A percentile compares a stretch with the other conserved stretches of the same genome.
phyloP scores from a whole-genome alignment of 2,329 filamentous ascomycete species.

The Fusarium palustre region DNA sequence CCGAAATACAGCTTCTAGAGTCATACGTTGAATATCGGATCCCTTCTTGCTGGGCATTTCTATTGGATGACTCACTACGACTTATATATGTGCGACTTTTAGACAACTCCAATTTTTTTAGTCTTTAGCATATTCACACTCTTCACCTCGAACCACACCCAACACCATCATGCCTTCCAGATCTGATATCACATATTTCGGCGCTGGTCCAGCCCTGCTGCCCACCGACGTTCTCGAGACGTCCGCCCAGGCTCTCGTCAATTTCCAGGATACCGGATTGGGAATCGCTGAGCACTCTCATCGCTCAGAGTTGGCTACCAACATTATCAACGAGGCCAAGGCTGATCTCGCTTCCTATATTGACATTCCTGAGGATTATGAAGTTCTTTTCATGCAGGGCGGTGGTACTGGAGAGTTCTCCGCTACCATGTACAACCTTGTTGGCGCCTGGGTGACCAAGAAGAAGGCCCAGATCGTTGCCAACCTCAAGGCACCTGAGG shows the following conservation, averaged over 20 bases:
- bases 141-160: slow-evolving; percentile 12
- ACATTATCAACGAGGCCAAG: slow-evolving; percentile 84
- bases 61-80: slow-evolving; percentile 43
- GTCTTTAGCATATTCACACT: slow-evolving; percentile 17
- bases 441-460: slow-evolving; percentile 82
- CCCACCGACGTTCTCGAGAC: slow-evolving; percentile 83
- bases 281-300: slow-evolving; percentile 93
- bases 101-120: slow-evolving; percentile 32
- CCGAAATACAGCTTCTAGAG: slow-evolving; percentile 6
- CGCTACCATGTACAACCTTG: slow-evolving; percentile 84
- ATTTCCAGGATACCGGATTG: slow-evolving; percentile 84
- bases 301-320: slow-evolving; percentile 80
- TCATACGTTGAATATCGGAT: slow-evolving; percentile 35
- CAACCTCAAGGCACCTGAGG: slow-evolving; percentile 62
- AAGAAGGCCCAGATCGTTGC: slow-evolving; percentile 70
- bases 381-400: slow-evolving; percentile 87
- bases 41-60: slow-evolving; percentile 31
- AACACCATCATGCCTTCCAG: slow-evolving; percentile 76
- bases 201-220: slow-evolving; percentile 88
- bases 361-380: slow-evolving; percentile 87
- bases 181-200: slow-evolving; percentile 85
- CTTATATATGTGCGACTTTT: slow-evolving; percentile 18
- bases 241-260: slow-evolving; percentile 80
- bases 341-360: slow-evolving; percentile 78
- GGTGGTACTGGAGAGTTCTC: slow-evolving; percentile 90